phyloP scores from a whole-genome alignment of 768 basidiomycete genomes.

The Suillus clintonianus region DNA sequence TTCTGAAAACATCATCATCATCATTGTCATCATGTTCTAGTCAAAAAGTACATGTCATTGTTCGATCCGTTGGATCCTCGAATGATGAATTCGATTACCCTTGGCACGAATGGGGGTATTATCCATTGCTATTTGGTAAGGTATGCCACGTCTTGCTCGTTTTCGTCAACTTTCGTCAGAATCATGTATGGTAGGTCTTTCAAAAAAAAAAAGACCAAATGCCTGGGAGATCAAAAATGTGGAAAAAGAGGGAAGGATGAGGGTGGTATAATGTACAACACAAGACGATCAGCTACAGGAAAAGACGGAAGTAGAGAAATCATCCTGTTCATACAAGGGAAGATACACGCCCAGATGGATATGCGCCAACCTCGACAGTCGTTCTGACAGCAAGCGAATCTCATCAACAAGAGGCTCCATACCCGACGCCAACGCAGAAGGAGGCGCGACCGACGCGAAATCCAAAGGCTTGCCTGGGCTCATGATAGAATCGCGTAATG shows the following conservation, averaged over 20 bases:
- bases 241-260: neutral
- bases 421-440: slow-evolving; percentile 46
- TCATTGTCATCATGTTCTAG: neutral
- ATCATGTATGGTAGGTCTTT: neutral
- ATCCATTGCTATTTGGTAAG: slow-evolving; percentile 1
- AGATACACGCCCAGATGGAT: slow-evolving; percentile 79
- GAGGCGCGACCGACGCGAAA: slow-evolving; percentile 9
- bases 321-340: slow-evolving; percentile 73
- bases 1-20: neutral
- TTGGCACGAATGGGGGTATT: neutral
- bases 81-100: neutral
- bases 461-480: slow-evolving; percentile 31
- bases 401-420: slow-evolving; percentile 76
- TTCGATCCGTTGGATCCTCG: neutral
- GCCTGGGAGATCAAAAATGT: slow-evolving; percentile 5
- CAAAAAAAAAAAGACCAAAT: neutral
- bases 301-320: slow-evolving; percentile 39
- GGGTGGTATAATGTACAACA: slow-evolving; percentile 1
- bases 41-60: neutral
- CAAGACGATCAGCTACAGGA: neutral
- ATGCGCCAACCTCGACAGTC: slow-evolving; percentile 68
- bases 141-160: neutral
- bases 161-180: slow-evolving; percentile 1
- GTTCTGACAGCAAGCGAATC: slow-evolving; percentile 62
- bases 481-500: slow-evolving; percentile 40